These are phyloP conservation scores for Ceratocystiopsis minuta DNA, from an alignment of 2,329 filamentous ascomycete species.

Conservation along the genomic window DNA sequence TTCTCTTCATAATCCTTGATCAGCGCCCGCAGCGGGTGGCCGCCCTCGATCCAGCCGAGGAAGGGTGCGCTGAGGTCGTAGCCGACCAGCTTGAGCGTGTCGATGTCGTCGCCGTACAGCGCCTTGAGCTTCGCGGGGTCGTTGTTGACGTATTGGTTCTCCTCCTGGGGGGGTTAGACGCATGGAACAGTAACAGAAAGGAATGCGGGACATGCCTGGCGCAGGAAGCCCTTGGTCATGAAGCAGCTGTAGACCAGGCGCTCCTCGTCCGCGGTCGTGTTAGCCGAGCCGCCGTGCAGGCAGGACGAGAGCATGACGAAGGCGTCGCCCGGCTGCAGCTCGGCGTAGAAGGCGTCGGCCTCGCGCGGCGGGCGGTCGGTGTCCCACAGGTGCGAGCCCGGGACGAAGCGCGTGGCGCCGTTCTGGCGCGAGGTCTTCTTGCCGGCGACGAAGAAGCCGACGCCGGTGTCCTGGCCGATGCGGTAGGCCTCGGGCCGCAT, in stretches of 20 bases:
- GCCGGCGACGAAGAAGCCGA: constrained; percentile 18
- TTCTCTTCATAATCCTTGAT: background rate
- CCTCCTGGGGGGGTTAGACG: constrained; percentile 2
- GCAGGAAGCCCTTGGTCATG: constrained; percentile 4
- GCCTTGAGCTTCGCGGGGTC: constrained; percentile 8
- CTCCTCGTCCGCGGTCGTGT: constrained; percentile 11
- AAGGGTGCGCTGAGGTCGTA: constrained; percentile 10
- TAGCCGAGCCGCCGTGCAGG: constrained; percentile 13
- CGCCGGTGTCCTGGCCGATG: constrained; percentile 11
- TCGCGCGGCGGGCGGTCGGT: constrained; percentile 8
- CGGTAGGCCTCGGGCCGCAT: background rate
- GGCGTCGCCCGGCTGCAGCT: constrained; percentile 11
- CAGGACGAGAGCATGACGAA: constrained; percentile 11
- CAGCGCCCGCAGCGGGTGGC: constrained; percentile 8
- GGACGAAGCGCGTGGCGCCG: constrained; percentile 20
- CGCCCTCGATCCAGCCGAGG: constrained; percentile 7
- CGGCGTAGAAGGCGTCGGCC: constrained; percentile 6
- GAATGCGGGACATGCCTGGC: background rate
- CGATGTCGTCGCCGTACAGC: constrained; percentile 3
- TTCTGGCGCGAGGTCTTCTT: constrained; percentile 14
- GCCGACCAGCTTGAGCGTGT: constrained; percentile 12
- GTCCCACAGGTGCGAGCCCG: constrained; percentile 19
- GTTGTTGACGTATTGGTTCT: constrained; percentile 13
- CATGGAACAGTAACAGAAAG: no score
- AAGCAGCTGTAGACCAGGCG: constrained; percentile 4